A percentile compares a stretch with the other conserved stretches of the same genome.
These are phyloP conservation scores for Rhazya stricta DNA, from an alignment of 257 asterid species.

Conservation along the genomic window DNA sequence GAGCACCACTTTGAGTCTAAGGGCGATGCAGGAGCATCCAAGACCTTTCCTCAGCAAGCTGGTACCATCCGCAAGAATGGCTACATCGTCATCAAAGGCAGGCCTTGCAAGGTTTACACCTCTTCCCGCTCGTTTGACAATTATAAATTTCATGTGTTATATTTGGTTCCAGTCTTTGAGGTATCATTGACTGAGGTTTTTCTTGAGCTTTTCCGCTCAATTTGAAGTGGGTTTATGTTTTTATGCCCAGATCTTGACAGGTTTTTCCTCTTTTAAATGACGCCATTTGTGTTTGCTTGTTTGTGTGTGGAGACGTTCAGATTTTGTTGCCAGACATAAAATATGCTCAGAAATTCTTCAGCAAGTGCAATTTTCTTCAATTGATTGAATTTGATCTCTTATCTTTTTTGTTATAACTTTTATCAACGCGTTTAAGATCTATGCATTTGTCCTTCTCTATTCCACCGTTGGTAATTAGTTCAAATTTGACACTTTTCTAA, in stretches of 20 bases:
- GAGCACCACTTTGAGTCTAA: constrained; percentile 78
- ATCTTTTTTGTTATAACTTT: not conserved
- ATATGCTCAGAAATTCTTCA: not conserved
- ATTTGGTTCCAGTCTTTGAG: not conserved
- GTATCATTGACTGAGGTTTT: not conserved
- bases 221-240: constrained; percentile 15
- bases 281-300: not conserved
- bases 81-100: constrained; percentile 62
- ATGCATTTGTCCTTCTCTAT: not conserved
- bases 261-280: not conserved
- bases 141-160: not conserved
- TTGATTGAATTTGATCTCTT: not conserved
- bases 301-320: not conserved
- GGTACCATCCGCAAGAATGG: constrained; percentile 81
- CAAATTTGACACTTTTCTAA: not conserved
- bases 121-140: not conserved
- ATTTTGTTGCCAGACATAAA: not conserved
- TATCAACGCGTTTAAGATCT: not conserved
- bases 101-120: constrained; percentile 67
- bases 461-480: not conserved
- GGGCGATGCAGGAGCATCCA: constrained; percentile 80
- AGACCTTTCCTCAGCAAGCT: constrained; percentile 78
- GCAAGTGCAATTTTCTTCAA: not conserved
- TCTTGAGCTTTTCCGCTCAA: not conserved
- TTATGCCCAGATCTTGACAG: constrained; percentile 17